Conservation (phyloP, 306 rosid species). For the Trifolium repens region DNA sequence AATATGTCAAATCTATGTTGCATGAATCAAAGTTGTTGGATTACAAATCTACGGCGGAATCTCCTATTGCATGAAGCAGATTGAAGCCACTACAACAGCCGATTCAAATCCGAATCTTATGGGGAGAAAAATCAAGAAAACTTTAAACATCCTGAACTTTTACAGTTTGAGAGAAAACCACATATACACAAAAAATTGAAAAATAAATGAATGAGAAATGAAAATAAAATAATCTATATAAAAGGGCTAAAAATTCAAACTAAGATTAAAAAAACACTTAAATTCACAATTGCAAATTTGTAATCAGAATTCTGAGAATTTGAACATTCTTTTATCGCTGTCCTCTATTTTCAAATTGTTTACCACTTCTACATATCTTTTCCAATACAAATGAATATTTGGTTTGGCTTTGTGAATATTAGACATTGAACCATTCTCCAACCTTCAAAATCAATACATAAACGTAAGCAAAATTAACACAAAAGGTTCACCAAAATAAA, state of each 20-base stretch:
- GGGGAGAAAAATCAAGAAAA: background rate
- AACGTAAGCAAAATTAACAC: background rate
- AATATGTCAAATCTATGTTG: too few species aligned
- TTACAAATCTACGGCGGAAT: too few species aligned
- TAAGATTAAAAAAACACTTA: background rate
- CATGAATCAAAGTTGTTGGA: too few species aligned
- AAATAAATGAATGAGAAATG: constrained; percentile 21
- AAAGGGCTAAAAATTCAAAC: background rate
- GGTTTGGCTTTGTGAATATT: constrained; percentile 3
- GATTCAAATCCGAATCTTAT: background rate
- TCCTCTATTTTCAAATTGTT: constrained; percentile 1
- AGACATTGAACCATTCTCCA: constrained; percentile 2
- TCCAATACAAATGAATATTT: background rate
- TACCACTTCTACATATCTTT: constrained; percentile 27
- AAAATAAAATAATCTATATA: background rate
- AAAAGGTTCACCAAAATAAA: background rate
- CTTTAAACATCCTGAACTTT: background rate
- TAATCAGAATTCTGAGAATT: background rate
- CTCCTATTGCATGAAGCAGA: background rate
- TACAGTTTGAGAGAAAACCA: constrained; percentile 9
- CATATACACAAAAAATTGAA: background rate
- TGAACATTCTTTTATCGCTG: constrained; percentile 15
- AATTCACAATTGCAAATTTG: constrained; percentile 36
- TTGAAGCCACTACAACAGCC: background rate
- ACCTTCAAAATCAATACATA: constrained; percentile 43